Conservation (phyloP, 805 yeast species). For the Teunomyces pallodes region DNA sequence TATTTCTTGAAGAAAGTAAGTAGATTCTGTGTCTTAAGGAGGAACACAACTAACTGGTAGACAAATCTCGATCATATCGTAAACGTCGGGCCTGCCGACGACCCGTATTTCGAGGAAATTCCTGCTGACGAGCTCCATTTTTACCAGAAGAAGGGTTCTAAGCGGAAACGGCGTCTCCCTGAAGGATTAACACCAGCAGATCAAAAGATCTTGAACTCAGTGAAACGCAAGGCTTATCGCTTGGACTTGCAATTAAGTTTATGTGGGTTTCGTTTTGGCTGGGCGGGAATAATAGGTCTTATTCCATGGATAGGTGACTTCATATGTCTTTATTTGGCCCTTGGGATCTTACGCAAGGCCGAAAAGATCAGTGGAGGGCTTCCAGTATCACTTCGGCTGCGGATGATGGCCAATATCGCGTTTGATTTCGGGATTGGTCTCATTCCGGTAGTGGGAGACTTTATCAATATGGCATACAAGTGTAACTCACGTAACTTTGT, state of each 20-base stretch:
- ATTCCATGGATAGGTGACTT: constrained; percentile 43
- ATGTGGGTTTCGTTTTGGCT: constrained; percentile 40
- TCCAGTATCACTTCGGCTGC: constrained; percentile 26
- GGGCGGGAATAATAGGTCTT: constrained; percentile 43
- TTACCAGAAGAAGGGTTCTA: constrained; percentile 41
- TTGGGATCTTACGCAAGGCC: constrained; percentile 31
- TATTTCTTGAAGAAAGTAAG: constrained; percentile 39
- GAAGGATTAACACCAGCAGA: constrained; percentile 33
- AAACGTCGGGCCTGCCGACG: constrained; percentile 29
- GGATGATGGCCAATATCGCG: constrained; percentile 38
- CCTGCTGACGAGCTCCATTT: constrained; percentile 41
- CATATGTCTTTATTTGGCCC: constrained; percentile 28
- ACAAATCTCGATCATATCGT: constrained; percentile 27
- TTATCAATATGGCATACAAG: constrained; percentile 21
- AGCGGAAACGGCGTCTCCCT: constrained; percentile 35
- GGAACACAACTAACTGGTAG: constrained; percentile 14
- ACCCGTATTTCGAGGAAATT: constrained; percentile 41
- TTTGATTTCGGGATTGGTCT: constrained; percentile 41
- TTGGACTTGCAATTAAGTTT: constrained; percentile 38
- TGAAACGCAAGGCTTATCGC: constrained; percentile 36
- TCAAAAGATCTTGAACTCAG: constrained; percentile 31
- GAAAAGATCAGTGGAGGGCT: constrained; percentile 37
- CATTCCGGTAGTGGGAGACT: constrained; percentile 23
- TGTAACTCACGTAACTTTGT: constrained; percentile 25
- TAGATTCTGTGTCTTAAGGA: background rate